A percentile compares a stretch with the other conserved stretches of the same genome.
Evolutionary conservation across 164 flowering plant genomes (phyloP).

Genomic region (Piper betle): DNA sequence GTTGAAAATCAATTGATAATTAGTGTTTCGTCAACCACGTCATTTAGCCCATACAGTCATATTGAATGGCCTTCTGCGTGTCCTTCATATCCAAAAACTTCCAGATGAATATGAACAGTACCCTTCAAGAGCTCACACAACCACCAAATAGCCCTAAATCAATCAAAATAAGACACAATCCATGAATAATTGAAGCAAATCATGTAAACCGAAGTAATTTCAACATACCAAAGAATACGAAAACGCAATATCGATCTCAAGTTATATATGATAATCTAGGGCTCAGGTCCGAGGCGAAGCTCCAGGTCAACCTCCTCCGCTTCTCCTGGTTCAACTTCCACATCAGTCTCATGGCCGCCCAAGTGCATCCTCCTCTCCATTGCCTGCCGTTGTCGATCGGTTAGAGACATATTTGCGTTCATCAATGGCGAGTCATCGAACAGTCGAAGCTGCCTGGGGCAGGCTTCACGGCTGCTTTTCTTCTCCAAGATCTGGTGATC

Average conservation of each 20-base stretch:
- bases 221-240: background rate
- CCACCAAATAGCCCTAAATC: background rate
- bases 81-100: too few relatives aligned
- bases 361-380: background rate
- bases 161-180: background rate
- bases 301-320: conserved; percentile 29
- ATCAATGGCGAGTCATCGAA: conserved; percentile 12
- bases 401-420: background rate
- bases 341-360: background rate
- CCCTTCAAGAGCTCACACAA: background rate
- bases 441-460: conserved; percentile 14
- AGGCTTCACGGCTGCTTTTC: conserved; percentile 2
- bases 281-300: conserved; percentile 39
- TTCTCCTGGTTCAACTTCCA: too few relatives aligned
- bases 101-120: background rate
- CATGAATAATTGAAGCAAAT: too few relatives aligned
- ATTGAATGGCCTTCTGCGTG: too few relatives aligned
- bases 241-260: background rate
- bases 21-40: too few relatives aligned
- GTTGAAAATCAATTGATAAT: too few relatives aligned
- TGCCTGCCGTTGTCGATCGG: background rate
- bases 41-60: too few relatives aligned
- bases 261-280: conserved; percentile 1
- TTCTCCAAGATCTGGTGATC: background rate
- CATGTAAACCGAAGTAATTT: background rate